Percentiles rank a stretch among this genome's conserved stretches.
These are phyloP conservation scores for Colletotrichum trifolii DNA, from an alignment of 2,329 filamentous ascomycete genomes.

Conservation along the genomic window DNA sequence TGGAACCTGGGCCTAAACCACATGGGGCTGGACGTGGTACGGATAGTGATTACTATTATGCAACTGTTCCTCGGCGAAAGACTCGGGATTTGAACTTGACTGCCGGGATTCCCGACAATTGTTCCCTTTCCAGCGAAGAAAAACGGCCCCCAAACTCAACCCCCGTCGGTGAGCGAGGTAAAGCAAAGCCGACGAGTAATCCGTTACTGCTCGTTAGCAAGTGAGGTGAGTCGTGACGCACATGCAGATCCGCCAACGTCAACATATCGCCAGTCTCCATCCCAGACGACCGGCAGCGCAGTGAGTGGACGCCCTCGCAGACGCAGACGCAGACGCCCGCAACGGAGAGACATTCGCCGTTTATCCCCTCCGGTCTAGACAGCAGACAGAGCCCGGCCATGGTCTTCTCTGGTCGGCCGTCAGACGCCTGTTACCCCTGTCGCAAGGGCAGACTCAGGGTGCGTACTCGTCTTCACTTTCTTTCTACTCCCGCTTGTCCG, in stretches of 20 bases:
- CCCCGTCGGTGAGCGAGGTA: too few relatives aligned
- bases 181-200: too few relatives aligned
- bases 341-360: neutral
- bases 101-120: too few relatives aligned
- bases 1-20: too few relatives aligned
- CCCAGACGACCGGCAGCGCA: too few relatives aligned
- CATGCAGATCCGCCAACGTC: neutral
- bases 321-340: neutral
- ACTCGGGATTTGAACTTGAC: too few relatives aligned
- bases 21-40: too few relatives aligned
- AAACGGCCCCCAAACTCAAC: too few relatives aligned
- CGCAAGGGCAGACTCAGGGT: conserved; percentile 42
- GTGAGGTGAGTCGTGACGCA: too few relatives aligned
- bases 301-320: neutral
- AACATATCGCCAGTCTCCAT: neutral
- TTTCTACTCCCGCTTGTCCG: conserved; percentile 1
- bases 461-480: conserved; percentile 25
- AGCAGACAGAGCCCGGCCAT: conserved; percentile 32
- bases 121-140: too few relatives aligned
- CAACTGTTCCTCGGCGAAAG: too few relatives aligned
- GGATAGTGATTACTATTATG: too few relatives aligned
- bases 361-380: neutral
- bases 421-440: conserved; percentile 43
- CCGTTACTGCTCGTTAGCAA: accelerated
- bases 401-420: conserved; percentile 45